Evolutionary conservation across 192 early-diverging fungal species (phyloP), one percentile per base, ranked within the genome.

Genomic region (Podochytrium sp.): DNA sequence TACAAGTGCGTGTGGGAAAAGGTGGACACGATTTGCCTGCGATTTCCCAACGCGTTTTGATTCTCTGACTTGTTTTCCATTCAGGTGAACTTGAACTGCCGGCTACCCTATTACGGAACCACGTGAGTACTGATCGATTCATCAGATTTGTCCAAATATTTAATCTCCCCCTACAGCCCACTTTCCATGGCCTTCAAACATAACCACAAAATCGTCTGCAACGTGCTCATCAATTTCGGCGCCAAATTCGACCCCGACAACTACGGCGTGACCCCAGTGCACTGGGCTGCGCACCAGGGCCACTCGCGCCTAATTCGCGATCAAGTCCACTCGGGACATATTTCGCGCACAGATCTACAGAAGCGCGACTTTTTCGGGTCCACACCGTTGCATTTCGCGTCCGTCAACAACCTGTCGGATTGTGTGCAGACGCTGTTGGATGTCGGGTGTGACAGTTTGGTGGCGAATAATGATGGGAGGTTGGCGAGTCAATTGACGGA

Each of bases 381-480:
- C 30, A 78, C 80, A 12, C 80, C 80, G 14, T 65, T 81, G 25
- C 80, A 81, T 41, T 81, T 81, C 59, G 80, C 76, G 30, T 63
- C 74, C 12, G 76, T 75, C 20, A 74, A 71, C 27, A 81, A 81
- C 52, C 40, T 63, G 50, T 7, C 5, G 6, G 51, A 55, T 2
- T 52, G 52, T 14, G 80, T 81, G n/a, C 23, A 63, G 47, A 41
- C 63, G 1, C 58, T 81, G 34, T 30, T 81, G 16, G 62, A 65
- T 3, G 60, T 53, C 32, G 80, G 80, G 0, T 59, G 66, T 32
- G 62, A 81, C 61, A 74, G 77, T 41, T 41, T 70, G 32, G 33
- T 74, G 1, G 49, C 69, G 12, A 81, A 81, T 47, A 81, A 81
- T 61, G 77, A 75, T 40, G 74, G 68, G 1, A 70, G 69, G 51